A percentile compares a stretch with the other conserved stretches of the same genome.
phyloP scores from a whole-genome alignment of 495 filamentous ascomycete species.

The Penicillium cinerascens region DNA sequence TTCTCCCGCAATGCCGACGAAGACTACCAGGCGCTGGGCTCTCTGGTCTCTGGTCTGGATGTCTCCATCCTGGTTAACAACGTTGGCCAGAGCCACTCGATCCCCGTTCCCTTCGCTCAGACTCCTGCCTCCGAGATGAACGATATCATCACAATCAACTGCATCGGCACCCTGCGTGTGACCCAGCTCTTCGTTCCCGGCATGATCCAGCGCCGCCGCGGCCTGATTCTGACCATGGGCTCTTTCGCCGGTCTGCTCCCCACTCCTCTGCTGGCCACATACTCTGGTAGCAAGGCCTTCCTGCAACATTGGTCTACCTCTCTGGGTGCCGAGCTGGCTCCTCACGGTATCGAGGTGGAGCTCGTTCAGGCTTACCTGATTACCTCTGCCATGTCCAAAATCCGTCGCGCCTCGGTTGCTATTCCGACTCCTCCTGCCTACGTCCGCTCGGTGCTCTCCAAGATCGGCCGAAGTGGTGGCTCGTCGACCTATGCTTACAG shows the following conservation, averaged over 20 bases:
- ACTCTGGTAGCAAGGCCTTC: conserved; percentile 97
- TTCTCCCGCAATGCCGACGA: conserved; percentile 71
- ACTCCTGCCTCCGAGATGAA: conserved; percentile 74
- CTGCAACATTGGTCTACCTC: conserved; percentile 93
- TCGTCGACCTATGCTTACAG: conserved; percentile 71
- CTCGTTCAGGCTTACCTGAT: conserved; percentile 89
- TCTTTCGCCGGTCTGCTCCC: conserved; percentile 89
- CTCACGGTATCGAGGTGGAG: conserved; percentile 76
- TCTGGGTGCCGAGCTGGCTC: conserved; percentile 76
- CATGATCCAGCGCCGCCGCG: conserved; percentile 76
- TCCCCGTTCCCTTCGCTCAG: conserved; percentile 82
- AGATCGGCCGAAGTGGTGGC: conserved; percentile 76
- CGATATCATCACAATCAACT: conserved; percentile 93
- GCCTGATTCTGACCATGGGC: conserved; percentile 95
- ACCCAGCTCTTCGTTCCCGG: conserved; percentile 81
- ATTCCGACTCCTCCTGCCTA: conserved; percentile 82
- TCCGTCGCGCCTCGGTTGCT: conserved; percentile 67
- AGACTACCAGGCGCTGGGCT: conserved; percentile 70
- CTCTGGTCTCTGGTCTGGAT: conserved; percentile 67
- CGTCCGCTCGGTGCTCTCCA: conserved; percentile 72
- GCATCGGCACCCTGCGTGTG: conserved; percentile 77
- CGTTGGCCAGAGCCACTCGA: conserved; percentile 88
- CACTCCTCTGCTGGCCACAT: conserved; percentile 90
- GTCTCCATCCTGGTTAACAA: conserved; percentile 94
- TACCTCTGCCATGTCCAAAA: conserved; percentile 93